Percentiles rank a stretch among this genome's conserved stretches.
phyloP scores from a whole-genome alignment of 2,329 filamentous ascomycete species.

The Ustilaginoidea virens region DNA sequence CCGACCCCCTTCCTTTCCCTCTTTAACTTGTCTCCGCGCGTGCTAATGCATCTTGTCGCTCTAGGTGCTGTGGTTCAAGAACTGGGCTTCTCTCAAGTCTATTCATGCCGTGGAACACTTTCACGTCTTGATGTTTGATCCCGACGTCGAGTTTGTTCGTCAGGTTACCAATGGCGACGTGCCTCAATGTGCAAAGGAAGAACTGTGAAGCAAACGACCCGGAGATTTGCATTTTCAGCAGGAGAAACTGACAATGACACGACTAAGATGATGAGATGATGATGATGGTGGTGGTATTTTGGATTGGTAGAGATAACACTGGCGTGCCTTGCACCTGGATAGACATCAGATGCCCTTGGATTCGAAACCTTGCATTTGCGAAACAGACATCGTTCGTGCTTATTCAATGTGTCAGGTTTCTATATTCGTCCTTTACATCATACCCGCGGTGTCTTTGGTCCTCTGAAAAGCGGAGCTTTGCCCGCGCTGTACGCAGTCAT shows the following conservation, averaged over 20 bases:
- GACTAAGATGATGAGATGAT: too few species aligned
- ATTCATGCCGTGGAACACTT: slow-evolving; percentile 84
- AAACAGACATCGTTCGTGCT: too few species aligned
- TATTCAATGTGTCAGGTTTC: too few species aligned
- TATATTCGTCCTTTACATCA: too few species aligned
- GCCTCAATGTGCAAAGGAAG: slow-evolving; percentile 37
- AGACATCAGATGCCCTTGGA: too few species aligned
- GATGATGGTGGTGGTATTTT: too few species aligned
- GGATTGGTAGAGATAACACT: too few species aligned
- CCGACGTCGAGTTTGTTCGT: slow-evolving; percentile 52
- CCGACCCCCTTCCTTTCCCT: background rate
- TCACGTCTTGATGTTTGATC: slow-evolving; percentile 78
- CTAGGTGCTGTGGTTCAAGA: slow-evolving; percentile 40
- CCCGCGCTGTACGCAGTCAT: too few species aligned
- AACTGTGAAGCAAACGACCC: background rate
- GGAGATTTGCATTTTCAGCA: background rate
- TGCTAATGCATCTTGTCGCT: background rate
- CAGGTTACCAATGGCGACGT: slow-evolving; percentile 61
- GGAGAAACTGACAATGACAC: background rate
- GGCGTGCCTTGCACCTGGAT: too few species aligned
- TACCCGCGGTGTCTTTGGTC: too few species aligned
- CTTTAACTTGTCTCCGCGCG: background rate
- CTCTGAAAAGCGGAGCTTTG: too few species aligned
- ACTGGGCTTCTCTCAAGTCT: slow-evolving; percentile 75
- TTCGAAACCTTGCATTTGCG: too few species aligned